These are phyloP conservation scores for Halophytophthora polymorphica DNA, from an alignment of 352 stramenopile species.

Conservation along the genomic window DNA sequence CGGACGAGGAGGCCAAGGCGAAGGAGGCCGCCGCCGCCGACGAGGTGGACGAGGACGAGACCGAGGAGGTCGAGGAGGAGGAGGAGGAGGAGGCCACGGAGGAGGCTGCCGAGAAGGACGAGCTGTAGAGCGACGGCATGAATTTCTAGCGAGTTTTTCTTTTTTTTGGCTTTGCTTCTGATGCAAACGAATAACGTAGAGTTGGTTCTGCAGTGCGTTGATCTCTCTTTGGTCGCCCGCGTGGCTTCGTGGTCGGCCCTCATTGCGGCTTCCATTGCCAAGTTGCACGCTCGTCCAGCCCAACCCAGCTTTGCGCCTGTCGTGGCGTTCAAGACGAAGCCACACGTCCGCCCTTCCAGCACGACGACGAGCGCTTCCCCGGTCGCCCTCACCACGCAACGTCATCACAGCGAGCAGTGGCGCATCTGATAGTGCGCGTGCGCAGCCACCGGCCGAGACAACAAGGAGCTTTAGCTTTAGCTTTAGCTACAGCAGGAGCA, in stretches of 20 bases:
- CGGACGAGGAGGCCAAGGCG: constrained; percentile 31
- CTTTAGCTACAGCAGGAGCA: background rate
- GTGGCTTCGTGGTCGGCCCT: background rate
- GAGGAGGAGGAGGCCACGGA: constrained; percentile 11
- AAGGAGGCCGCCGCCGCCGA: constrained; percentile 15
- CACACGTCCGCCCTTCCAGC: too few species aligned
- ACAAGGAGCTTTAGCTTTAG: background rate
- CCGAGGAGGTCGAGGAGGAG: constrained; percentile 19
- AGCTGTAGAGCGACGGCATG: constrained; percentile 31
- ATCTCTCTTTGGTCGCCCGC: background rate
- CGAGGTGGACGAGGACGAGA: constrained; percentile 9
- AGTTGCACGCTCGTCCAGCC: background rate
- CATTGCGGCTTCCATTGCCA: background rate
- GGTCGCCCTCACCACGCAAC: too few species aligned
- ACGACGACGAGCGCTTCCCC: too few species aligned
- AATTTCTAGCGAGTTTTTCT: too few species aligned
- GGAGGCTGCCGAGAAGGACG: constrained; percentile 34
- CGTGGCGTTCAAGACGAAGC: too few species aligned
- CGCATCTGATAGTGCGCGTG: too few species aligned
- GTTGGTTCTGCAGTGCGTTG: too few species aligned
- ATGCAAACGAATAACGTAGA: too few species aligned
- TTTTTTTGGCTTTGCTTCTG: too few species aligned
- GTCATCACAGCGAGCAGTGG: too few species aligned
- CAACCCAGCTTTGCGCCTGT: too few species aligned
- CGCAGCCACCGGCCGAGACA: too few species aligned